phyloP scores from a whole-genome alignment of 2,329 filamentous ascomycete genomes.

The Epichloe gansuensis region DNA sequence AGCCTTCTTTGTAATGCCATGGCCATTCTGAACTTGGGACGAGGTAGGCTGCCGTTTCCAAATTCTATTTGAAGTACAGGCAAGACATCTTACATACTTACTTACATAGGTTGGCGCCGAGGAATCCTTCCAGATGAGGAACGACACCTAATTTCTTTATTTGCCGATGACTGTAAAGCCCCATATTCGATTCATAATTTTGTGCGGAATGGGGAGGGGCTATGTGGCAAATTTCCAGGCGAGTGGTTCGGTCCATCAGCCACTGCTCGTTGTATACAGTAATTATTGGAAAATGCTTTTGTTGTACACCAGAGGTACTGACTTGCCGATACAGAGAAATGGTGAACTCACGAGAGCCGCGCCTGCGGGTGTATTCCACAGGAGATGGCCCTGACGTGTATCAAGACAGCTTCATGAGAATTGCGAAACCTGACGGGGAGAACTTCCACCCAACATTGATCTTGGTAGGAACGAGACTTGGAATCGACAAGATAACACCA shows the following conservation, averaged over 20 bases:
- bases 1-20: constrained; percentile 83
- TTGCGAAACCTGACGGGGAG: constrained; percentile 54
- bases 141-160: constrained; percentile 59
- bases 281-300: constrained; percentile 20
- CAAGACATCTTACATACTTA: constrained; percentile 3
- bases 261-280: constrained; percentile 89
- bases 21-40: constrained; percentile 56
- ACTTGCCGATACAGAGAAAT: constrained; percentile 46
- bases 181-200: constrained; percentile 95
- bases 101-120: constrained; percentile 56
- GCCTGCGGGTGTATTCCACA: constrained; percentile 73
- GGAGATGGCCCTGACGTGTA: constrained; percentile 88
- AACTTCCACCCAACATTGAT: constrained; percentile 75
- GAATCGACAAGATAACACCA: constrained; percentile 86
- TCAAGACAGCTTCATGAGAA: constrained; percentile 70
- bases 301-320: neutral
- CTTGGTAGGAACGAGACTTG: constrained; percentile 75
- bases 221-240: constrained; percentile 87
- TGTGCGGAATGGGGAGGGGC: constrained; percentile 71
- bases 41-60: constrained; percentile 43
- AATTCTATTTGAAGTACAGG: neutral
- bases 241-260: constrained; percentile 99
- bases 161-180: constrained; percentile 74
- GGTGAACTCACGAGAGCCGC: constrained; percentile 49
- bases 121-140: constrained; percentile 47